Base-by-base conservation (phyloP, 495 filamentous ascomycete species). In the Chaetomium cochliodes region DNA sequence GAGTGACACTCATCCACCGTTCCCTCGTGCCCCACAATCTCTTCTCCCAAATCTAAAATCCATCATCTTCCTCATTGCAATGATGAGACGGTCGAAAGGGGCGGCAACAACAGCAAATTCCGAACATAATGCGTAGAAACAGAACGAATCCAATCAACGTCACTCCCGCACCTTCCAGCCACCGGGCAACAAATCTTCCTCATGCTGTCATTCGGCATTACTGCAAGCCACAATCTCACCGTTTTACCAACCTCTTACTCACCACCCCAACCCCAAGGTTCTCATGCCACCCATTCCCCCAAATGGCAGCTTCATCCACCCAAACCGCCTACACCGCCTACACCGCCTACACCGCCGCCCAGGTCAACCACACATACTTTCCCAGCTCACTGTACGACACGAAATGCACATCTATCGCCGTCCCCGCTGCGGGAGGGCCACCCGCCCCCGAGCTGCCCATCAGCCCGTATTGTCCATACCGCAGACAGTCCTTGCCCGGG, bases 351-450 rank as follows among this genome's bases (percentile, higher is more conserved):
- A 56, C 6, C 15, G 56, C 37, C 58, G 26, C 52, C 68, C 70
- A 73, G 5, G 69, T 67, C 51, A 71, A 56, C 71, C 71, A 73
- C 18, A 73, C 67, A 22, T 65, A 66, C 42, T 71, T 67, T 6
- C 65, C 66, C 7, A 25, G 22, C 33, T 73, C 71, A 1, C 2
- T 60, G 25, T 67, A 71, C 11, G 54, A 54, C 3, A 52, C 46
- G 3, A 71, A 54, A 20, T 61, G 64, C 23, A 73, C 58, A 1
- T 58, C 62, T 54, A 60, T 26, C 3, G 69, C 66, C 12, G 50
- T 69, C 15, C 55, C 54, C 25, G 18, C 6, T 5, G 12, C 28
- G 0, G 69, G 66, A 22, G 71, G 69, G n/a, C 55, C 60, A 0
- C 46, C 46, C 3, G 16, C 58, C 3, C 41, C 63, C 9, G 12